Evolutionary conservation across 257 asterid species (phyloP).

Genomic region (Eustoma russellianum): DNA sequence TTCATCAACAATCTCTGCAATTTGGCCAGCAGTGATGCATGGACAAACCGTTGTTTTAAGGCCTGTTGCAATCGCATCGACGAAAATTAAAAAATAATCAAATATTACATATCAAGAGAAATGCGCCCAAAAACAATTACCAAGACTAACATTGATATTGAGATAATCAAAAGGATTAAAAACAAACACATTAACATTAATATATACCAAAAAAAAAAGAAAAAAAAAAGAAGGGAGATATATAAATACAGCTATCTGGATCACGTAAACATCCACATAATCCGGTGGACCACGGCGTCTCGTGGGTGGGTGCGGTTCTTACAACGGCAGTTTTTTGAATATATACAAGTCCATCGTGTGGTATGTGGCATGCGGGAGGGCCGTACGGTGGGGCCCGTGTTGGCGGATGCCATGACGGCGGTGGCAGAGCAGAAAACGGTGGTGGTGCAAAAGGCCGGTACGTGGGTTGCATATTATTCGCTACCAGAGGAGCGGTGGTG

Average conservation of each 20-base stretch:
- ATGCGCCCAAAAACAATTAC: background rate
- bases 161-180: too few relatives aligned
- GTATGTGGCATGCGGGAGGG: background rate
- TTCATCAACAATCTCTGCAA: conserved; percentile 23
- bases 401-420: background rate
- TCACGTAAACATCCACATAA: conserved; percentile 12
- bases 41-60: conserved; percentile 17
- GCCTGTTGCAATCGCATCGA: conserved; percentile 7
- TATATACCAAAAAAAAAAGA: background rate
- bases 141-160: too few relatives aligned
- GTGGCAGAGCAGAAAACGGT: background rate
- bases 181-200: too few relatives aligned
- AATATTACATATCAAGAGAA: background rate
- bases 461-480: background rate
- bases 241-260: conserved; percentile 10
- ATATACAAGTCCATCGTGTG: background rate
- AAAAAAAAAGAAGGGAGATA: background rate
- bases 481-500: background rate
- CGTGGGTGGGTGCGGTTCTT: conserved; percentile 7
- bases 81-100: background rate
- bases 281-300: conserved; percentile 18
- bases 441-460: background rate
- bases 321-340: conserved; percentile 4
- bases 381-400: background rate
- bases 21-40: conserved; percentile 20